These are phyloP conservation scores for Rhipidocladum racemiflorum DNA, from an alignment of 176 grass and related monocot genomes.

Conservation along the genomic window DNA sequence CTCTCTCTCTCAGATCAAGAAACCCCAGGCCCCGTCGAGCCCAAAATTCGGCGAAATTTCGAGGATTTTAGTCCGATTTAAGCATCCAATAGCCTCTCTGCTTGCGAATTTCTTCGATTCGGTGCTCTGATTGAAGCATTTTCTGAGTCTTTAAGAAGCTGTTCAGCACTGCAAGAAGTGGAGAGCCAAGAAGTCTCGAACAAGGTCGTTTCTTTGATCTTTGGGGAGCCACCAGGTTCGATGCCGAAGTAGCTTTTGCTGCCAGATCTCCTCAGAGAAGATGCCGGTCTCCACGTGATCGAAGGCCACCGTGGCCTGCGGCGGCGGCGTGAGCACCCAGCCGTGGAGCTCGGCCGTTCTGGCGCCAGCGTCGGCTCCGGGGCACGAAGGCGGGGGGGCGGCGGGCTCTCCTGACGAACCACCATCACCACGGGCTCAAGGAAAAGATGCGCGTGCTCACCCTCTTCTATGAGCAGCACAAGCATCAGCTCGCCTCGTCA, in stretches of 20 bases:
- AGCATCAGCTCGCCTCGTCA: slow-evolving; percentile 47
- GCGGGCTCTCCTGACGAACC: slow-evolving; percentile 23
- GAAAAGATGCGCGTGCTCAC: slow-evolving; percentile 76
- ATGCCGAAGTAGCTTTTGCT: slow-evolving; percentile 30
- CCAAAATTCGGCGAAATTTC: not conserved
- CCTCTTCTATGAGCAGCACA: slow-evolving; percentile 71
- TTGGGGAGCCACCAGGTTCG: not conserved
- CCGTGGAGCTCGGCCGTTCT: slow-evolving; percentile 15
- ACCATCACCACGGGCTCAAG: slow-evolving; percentile 66
- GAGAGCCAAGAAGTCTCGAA: too few species aligned
- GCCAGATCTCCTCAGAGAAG: slow-evolving; percentile 29
- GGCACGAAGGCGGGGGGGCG: not conserved
- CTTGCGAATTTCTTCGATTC: not conserved
- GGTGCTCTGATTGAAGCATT: not conserved
- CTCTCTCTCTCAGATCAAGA: slow-evolving; percentile 23
- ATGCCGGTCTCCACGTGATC: slow-evolving; percentile 83
- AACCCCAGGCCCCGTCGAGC: not conserved
- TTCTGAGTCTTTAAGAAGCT: not conserved
- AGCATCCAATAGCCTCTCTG: not conserved
- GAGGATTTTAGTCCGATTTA: not conserved
- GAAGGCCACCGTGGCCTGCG: slow-evolving; percentile 31
- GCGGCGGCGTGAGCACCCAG: slow-evolving; percentile 19
- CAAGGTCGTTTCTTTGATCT: slow-evolving; percentile 2
- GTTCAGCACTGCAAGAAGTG: not conserved
- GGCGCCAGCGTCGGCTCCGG: not conserved